Percentiles rank a stretch among this genome's conserved stretches.
Conservation (phyloP, 495 filamentous ascomycete species). For the Cercophora samala region DNA sequence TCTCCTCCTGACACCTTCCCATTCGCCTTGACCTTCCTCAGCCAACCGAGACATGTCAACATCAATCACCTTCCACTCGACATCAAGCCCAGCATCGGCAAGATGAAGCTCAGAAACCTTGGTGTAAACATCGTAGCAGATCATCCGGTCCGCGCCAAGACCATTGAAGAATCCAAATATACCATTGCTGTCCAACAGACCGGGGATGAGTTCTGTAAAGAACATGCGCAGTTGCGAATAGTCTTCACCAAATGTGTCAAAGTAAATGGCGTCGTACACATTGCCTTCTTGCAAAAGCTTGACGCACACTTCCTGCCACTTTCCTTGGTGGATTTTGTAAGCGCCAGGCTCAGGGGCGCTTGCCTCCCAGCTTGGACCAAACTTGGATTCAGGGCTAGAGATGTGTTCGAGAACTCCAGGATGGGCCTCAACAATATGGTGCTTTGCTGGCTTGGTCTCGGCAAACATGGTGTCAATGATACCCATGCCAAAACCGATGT, state of each 20-base stretch:
- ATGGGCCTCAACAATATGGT: conserved; percentile 93
- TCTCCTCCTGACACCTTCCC: conserved; percentile 79
- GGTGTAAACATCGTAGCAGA: conserved; percentile 94
- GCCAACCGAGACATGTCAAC: conserved; percentile 58
- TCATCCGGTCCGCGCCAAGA: conserved; percentile 83
- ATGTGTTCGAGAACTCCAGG: conserved; percentile 73
- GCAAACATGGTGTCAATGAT: conserved; percentile 88
- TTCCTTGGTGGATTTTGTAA: conserved; percentile 53
- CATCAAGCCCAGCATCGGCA: conserved; percentile 85
- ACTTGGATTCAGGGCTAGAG: conserved; percentile 39
- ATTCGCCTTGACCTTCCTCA: conserved; percentile 58
- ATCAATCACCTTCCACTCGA: conserved; percentile 74
- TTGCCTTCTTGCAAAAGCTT: conserved; percentile 64
- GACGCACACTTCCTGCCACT: conserved; percentile 82
- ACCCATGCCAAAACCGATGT: conserved; percentile 95
- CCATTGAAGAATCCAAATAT: conserved; percentile 95
- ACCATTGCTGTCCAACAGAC: conserved; percentile 67
- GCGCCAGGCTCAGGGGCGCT: conserved; percentile 39
- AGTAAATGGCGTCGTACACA: conserved; percentile 90
- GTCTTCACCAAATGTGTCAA: conserved; percentile 94
- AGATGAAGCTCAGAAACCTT: conserved; percentile 91
- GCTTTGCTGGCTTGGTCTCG: conserved; percentile 57
- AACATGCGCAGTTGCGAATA: conserved; percentile 82
- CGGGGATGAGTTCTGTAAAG: conserved; percentile 82
- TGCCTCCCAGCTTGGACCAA: conserved; percentile 46